phyloP scores from a whole-genome alignment of 2,329 filamentous ascomycete genomes.

The Chrysoporthe deuterocubensis region DNA sequence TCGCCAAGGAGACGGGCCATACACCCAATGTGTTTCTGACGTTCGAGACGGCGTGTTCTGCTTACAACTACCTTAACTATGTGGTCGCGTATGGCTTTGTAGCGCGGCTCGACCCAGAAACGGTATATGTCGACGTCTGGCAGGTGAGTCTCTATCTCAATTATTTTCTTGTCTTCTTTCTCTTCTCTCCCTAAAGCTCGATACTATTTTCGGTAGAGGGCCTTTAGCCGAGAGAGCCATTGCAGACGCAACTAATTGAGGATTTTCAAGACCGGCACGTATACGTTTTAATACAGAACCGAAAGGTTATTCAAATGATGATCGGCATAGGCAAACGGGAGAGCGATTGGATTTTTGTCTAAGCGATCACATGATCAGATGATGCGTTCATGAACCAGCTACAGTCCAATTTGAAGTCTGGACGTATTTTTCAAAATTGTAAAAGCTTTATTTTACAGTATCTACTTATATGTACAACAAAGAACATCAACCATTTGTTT shows the following conservation, averaged over 20 bases:
- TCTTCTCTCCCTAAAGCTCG: not conserved
- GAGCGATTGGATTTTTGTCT: not conserved
- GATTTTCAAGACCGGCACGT: not conserved
- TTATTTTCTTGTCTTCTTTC: not conserved
- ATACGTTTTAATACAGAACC: not conserved
- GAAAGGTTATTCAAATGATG: not conserved
- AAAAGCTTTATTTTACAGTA: too few relatives aligned
- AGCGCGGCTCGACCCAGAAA: slow-evolving; percentile 9
- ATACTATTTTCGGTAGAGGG: too few relatives aligned
- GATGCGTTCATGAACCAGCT: too few relatives aligned
- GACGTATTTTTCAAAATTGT: too few relatives aligned
- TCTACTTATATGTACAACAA: too few relatives aligned
- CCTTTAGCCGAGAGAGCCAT: not conserved
- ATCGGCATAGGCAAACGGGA: not conserved
- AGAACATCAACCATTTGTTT: too few relatives aligned
- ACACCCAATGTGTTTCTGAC: slow-evolving; percentile 41
- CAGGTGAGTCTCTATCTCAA: slow-evolving; percentile 29
- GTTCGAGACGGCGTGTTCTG: slow-evolving; percentile 41
- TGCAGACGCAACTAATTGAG: not conserved
- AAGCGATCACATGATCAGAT: too few relatives aligned
- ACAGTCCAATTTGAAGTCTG: too few relatives aligned
- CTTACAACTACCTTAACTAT: slow-evolving; percentile 45
- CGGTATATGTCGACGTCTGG: slow-evolving; percentile 33
- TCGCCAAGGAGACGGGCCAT: slow-evolving; percentile 42
- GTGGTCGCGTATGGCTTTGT: slow-evolving; percentile 35